Evolutionary conservation across 768 basidiomycete genomes (phyloP).

Genomic region (Mycena polygramma): DNA sequence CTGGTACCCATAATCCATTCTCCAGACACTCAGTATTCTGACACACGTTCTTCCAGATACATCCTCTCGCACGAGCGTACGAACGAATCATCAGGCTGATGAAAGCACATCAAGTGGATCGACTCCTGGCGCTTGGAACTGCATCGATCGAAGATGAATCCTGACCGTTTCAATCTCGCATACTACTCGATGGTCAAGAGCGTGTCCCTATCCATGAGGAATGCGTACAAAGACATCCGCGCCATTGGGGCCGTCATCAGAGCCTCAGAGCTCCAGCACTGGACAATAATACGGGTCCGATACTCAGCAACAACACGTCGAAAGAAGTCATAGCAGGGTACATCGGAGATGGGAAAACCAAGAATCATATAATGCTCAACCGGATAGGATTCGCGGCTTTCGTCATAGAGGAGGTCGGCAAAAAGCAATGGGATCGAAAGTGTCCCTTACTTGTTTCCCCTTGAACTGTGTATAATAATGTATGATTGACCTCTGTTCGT

Average conservation of each 20-base stretch:
- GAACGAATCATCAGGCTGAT: constrained; percentile 66
- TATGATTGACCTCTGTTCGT: neutral
- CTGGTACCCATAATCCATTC: constrained; percentile 16
- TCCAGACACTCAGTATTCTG: constrained; percentile 41
- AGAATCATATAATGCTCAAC: constrained; percentile 15
- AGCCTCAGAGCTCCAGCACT: constrained; percentile 63
- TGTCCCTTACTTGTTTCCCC: constrained; percentile 48
- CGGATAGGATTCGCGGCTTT: constrained; percentile 34
- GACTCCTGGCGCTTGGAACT: constrained; percentile 78
- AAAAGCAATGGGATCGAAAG: constrained; percentile 32
- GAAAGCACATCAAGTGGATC: constrained; percentile 63
- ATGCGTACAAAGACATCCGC: constrained; percentile 78
- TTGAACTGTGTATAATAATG: constrained; percentile 14
- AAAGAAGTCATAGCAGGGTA: constrained; percentile 71
- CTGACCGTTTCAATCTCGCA: constrained; percentile 64
- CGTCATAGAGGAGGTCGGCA: constrained; percentile 28
- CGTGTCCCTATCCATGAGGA: constrained; percentile 58
- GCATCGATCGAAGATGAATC: constrained; percentile 71
- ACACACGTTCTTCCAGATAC: constrained; percentile 56
- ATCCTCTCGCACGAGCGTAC: constrained; percentile 76
- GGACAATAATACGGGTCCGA: constrained; percentile 81
- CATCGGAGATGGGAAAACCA: constrained; percentile 68
- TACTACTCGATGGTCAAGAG: constrained; percentile 36
- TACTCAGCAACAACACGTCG: constrained; percentile 64
- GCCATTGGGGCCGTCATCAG: constrained; percentile 71